Evolutionary conservation across 768 basidiomycete species (phyloP).

Genomic region (Lactarius akahatsu): DNA sequence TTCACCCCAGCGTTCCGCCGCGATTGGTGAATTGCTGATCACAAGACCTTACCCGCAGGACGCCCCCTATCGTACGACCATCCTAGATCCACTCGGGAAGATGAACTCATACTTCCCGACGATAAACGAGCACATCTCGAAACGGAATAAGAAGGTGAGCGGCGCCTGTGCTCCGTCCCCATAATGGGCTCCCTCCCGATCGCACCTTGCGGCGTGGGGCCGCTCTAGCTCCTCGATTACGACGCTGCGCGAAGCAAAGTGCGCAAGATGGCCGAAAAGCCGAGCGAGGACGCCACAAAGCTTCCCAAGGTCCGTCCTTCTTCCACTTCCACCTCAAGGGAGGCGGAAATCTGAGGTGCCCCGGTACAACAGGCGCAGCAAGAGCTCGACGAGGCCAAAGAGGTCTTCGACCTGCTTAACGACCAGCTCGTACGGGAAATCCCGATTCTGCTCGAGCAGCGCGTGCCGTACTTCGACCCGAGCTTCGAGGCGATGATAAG

Average conservation of each 20-base stretch:
- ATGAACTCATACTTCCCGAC: conserved; percentile 95
- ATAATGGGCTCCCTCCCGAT: conserved; percentile 19
- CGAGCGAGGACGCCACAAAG: conserved; percentile 89
- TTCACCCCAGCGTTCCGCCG: conserved; percentile 1
- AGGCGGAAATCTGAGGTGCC: too few species aligned
- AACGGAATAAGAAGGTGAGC: conserved; percentile 92
- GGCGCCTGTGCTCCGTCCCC: not conserved
- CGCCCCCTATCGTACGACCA: conserved; percentile 88
- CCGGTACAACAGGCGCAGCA: conserved; percentile 69
- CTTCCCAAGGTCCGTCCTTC: conserved; percentile 65
- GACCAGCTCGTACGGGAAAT: conserved; percentile 88
- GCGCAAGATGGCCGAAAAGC: conserved; percentile 88
- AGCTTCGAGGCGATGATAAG: conserved; percentile 99
- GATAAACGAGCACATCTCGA: conserved; percentile 89
- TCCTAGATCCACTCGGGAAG: conserved; percentile 94
- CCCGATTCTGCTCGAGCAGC: conserved; percentile 89
- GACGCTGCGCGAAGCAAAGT: conserved; percentile 89
- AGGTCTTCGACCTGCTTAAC: conserved; percentile 91
- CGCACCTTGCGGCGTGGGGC: conserved; percentile 12
- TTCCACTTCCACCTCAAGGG: not conserved
- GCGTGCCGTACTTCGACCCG: conserved; percentile 97
- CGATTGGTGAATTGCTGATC: conserved; percentile 6
- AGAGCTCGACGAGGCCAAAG: conserved; percentile 93
- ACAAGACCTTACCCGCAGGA: conserved; percentile 53
- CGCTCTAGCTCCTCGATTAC: conserved; percentile 84